A percentile compares a stretch with the other conserved stretches of the same genome.
phyloP scores from a whole-genome alignment of 352 stramenopile genomes.

The Globisporangium irregulare region DNA sequence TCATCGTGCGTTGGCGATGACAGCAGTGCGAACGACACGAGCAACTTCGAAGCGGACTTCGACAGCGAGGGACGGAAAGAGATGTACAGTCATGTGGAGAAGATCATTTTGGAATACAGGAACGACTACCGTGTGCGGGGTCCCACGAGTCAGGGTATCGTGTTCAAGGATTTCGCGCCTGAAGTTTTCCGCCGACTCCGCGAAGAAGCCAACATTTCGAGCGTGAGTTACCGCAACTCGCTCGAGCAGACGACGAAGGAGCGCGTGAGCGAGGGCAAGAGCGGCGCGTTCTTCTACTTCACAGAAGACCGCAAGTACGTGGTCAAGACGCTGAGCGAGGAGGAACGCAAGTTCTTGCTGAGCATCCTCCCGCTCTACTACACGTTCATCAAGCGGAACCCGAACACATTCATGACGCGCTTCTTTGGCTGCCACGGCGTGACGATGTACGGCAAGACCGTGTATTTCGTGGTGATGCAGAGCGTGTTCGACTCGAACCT shows the following conservation, averaged over 20 bases:
- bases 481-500: conserved; percentile 77
- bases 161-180: conserved; percentile 81
- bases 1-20: conserved; percentile 21
- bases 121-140: conserved; percentile 42
- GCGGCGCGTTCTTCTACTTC: conserved; percentile 83
- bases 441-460: conserved; percentile 84
- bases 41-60: conserved; percentile 29
- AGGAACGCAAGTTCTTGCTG: conserved; percentile 75
- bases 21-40: background rate
- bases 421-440: conserved; percentile 81
- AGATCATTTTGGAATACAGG: conserved; percentile 67
- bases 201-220: conserved; percentile 58
- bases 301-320: conserved; percentile 82
- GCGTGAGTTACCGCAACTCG: conserved; percentile 59
- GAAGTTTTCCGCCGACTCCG: conserved; percentile 77
- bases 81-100: conserved; percentile 73
- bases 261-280: conserved; percentile 79
- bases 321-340: conserved; percentile 74
- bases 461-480: conserved; percentile 86
- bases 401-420: conserved; percentile 76
- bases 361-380: conserved; percentile 73
- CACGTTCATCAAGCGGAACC: conserved; percentile 56
- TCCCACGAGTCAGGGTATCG: conserved; percentile 46
- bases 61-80: conserved; percentile 50
- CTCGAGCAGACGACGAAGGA: conserved; percentile 76